Base-by-base conservation (phyloP, 768 basidiomycete genomes). In the Mycena galopus region DNA sequence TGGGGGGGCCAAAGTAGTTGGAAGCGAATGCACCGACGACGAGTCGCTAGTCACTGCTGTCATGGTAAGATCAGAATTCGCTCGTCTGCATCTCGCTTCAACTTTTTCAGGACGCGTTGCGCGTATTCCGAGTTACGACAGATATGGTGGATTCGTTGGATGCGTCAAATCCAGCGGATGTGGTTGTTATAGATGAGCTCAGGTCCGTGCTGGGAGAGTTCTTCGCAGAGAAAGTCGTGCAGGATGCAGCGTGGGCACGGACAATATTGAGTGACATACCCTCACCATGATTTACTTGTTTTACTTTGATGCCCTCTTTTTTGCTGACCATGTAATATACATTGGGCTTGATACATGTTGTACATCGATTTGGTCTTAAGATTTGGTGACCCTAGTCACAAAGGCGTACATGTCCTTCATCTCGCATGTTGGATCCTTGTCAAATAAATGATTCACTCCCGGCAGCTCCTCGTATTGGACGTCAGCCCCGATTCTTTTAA, bases 1-100 rank as follows among this genome's bases (percentile, higher is more conserved):
- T 23, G 92, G 93, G 3, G 95, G 94, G 19, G 93, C 93, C 8
- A 90, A 88, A 64, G 88, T 93, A 6, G 88, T 96, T 4, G 93
- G 92, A 4, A 89, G 86, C 47, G 94, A 94, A 78, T 91, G 88
- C 72, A 80, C 84, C 35, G 79, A 77, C n/a, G 76, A 73, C 17
- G 83, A 82, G 23, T 77, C 83, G 12, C 83, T 94, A 9, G 86
- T 90, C 3, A 83, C 87, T 29, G 88, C 92, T 17, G 89, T 93
- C 10, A 86, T 93, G 87, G 93, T 94, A 57, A 55, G 85, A 78
- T 62, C 50, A 50, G 30, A n/a, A 60, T 51, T 47, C 42, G 30
- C 55, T 56, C 10, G 12, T 16, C 10, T 57, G 39, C 21, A 33
- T 27, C 4, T 14, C 19, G 23, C 30, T 65, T 4, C 53, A 39